These are phyloP conservation scores for Fusarium keratoplasticum DNA, from an alignment of 2,329 filamentous ascomycete genomes.

Conservation along the genomic window DNA sequence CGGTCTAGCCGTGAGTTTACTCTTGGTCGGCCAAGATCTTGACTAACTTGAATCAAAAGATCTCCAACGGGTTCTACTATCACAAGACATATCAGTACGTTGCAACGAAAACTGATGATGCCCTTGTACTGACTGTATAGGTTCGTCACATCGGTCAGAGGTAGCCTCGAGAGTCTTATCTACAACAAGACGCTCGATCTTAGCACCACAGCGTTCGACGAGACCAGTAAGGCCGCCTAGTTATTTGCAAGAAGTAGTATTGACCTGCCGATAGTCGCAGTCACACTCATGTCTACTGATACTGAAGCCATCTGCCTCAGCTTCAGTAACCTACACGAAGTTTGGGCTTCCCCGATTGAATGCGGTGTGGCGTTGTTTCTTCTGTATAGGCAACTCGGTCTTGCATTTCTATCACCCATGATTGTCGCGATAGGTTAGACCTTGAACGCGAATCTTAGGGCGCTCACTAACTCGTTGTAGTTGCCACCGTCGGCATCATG, in stretches of 20 bases:
- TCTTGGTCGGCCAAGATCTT: no score
- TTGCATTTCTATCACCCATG: conserved; percentile 14
- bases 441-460: fast-evolving
- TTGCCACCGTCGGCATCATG: conserved; percentile 10
- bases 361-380: conserved; percentile 20
- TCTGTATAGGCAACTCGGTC: conserved; percentile 10
- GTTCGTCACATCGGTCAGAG: conserved; percentile 10
- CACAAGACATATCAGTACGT: conserved; percentile 19
- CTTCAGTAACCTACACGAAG: conserved; percentile 14
- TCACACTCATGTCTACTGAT: conserved; percentile 24
- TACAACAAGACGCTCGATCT: conserved; percentile 18
- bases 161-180: conserved; percentile 11
- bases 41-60: conserved; percentile 1
- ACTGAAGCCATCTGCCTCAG: conserved; percentile 19
- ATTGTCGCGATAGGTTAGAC: conserved; percentile 2
- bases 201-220: conserved; percentile 21
- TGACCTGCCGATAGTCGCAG: neutral
- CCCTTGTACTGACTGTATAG: neutral
- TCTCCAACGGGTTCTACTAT: conserved; percentile 13
- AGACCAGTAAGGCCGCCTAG: neutral
- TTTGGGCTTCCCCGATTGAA: conserved; percentile 24
- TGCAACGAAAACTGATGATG: neutral
- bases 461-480: neutral
- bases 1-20: conserved; percentile 7
- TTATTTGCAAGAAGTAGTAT: fast-evolving